A percentile compares a stretch with the other conserved stretches of the same genome.
Conservation (phyloP, 768 basidiomycete species). For the Phaffia australis region DNA sequence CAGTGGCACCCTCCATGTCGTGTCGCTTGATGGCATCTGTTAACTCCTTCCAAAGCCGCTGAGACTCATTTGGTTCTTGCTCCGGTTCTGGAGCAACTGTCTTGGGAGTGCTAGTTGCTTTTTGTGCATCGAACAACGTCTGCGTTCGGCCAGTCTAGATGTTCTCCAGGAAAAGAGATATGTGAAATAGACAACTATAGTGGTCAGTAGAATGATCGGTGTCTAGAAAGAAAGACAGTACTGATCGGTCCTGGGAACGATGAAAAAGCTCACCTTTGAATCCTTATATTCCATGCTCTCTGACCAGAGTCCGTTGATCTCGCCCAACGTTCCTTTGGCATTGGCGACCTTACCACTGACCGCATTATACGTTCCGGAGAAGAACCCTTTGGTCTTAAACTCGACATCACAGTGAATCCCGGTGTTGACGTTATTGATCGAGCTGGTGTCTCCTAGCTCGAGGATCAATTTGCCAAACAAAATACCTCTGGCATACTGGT, state of each 20-base stretch:
- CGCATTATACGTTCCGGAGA: slow-evolving; percentile 90
- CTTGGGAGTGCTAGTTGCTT: slow-evolving; percentile 63
- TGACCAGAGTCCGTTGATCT: slow-evolving; percentile 83
- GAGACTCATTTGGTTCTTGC: slow-evolving; percentile 81
- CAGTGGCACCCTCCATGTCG: slow-evolving; percentile 91
- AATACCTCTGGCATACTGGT: slow-evolving; percentile 41
- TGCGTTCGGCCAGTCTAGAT: slow-evolving; percentile 56
- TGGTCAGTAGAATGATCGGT: neutral
- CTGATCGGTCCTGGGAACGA: neutral
- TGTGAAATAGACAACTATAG: slow-evolving; percentile 2
- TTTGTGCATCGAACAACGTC: slow-evolving; percentile 70
- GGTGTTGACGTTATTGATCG: slow-evolving; percentile 68
- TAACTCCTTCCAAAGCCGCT: slow-evolving; percentile 67
- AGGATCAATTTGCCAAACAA: slow-evolving; percentile 69
- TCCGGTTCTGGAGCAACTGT: slow-evolving; percentile 72
- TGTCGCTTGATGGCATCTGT: slow-evolving; percentile 73
- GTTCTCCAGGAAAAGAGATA: neutral
- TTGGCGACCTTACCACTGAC: slow-evolving; percentile 68
- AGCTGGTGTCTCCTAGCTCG: slow-evolving; percentile 83
- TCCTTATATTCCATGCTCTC: slow-evolving; percentile 75
- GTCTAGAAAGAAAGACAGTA: neutral
- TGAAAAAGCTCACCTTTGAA: slow-evolving; percentile 46
- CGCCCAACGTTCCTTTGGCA: slow-evolving; percentile 57
- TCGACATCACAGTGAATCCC: slow-evolving; percentile 70
- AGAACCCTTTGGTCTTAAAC: slow-evolving; percentile 99